Conservation (phyloP, 306 rosid species). For the Quercus berberidifolia region DNA sequence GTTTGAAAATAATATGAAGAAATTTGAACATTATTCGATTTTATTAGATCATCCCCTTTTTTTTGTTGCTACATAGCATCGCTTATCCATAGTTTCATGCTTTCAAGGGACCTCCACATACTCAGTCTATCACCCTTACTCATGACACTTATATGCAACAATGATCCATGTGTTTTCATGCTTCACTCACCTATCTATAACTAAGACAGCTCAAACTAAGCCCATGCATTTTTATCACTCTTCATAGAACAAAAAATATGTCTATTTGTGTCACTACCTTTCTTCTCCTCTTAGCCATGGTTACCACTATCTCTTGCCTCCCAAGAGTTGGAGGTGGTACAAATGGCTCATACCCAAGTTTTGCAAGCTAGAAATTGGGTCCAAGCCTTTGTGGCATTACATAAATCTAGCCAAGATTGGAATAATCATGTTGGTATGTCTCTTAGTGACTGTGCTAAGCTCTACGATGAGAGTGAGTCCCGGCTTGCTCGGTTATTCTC, state of each 20-base stretch:
- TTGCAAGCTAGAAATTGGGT: slow-evolving; percentile 33
- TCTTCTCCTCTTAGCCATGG: slow-evolving; percentile 18
- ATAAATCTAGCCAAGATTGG: neutral
- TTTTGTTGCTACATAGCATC: neutral
- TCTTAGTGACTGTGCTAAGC: slow-evolving; percentile 49
- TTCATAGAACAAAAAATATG: slow-evolving; percentile 22
- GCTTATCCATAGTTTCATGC: neutral
- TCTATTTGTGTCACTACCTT: slow-evolving; percentile 25
- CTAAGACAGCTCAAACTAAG: neutral
- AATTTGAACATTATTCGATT: too few relatives aligned
- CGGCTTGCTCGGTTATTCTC: slow-evolving; percentile 32
- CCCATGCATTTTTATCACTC: slow-evolving; percentile 24
- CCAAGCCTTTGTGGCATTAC: slow-evolving; percentile 9
- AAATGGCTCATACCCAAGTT: slow-evolving; percentile 31
- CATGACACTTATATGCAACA: slow-evolving; percentile 9
- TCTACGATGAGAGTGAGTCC: slow-evolving; percentile 54
- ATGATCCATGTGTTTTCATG: slow-evolving; percentile 27
- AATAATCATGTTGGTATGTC: slow-evolving; percentile 7
- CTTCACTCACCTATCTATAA: slow-evolving; percentile 43
- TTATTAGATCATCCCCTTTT: neutral
- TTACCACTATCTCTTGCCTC: slow-evolving; percentile 11
- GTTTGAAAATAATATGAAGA: too few relatives aligned
- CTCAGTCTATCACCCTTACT: too few relatives aligned
- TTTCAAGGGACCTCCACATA: neutral
- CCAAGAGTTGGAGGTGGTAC: slow-evolving; percentile 32